Conservation (phyloP, 805 yeast species). For the Sungouiella thailandica region DNA sequence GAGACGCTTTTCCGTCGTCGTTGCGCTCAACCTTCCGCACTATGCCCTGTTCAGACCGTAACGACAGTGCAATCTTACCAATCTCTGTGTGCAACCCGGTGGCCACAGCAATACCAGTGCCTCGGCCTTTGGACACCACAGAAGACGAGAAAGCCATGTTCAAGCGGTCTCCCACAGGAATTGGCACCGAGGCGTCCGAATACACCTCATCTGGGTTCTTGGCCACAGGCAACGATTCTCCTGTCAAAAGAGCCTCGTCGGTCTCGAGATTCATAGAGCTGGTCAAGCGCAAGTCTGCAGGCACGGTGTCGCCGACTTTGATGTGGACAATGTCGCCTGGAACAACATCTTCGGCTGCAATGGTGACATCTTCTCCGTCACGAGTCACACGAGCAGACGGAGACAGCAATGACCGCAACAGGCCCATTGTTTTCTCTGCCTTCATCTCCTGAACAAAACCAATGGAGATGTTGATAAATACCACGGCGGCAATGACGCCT, state of each 20-base stretch:
- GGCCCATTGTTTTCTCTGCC: constrained; percentile 78
- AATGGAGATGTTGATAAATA: constrained; percentile 55
- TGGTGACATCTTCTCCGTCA: constrained; percentile 48
- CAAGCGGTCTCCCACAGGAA: constrained; percentile 69
- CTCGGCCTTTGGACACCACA: constrained; percentile 70
- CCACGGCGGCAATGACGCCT: constrained; percentile 71
- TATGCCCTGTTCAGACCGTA: constrained; percentile 28
- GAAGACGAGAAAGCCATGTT: constrained; percentile 71
- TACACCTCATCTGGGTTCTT: constrained; percentile 45
- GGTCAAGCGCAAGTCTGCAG: constrained; percentile 65
- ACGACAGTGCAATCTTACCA: constrained; percentile 56
- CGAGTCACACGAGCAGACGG: constrained; percentile 68
- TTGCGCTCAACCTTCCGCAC: constrained; percentile 36
- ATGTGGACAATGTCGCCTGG: constrained; percentile 68
- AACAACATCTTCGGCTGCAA: constrained; percentile 60
- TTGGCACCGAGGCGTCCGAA: constrained; percentile 19
- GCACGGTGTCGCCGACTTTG: constrained; percentile 69
- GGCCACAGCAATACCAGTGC: constrained; percentile 58
- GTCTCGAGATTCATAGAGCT: constrained; percentile 62
- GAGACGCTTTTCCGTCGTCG: constrained; percentile 38
- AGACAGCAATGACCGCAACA: constrained; percentile 59
- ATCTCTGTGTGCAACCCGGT: constrained; percentile 74
- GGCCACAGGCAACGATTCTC: constrained; percentile 61
- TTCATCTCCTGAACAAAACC: constrained; percentile 68
- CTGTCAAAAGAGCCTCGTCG: constrained; percentile 63